Base-by-base conservation (phyloP, 345 rosid species). In the Lagerstroemia speciosa region DNA sequence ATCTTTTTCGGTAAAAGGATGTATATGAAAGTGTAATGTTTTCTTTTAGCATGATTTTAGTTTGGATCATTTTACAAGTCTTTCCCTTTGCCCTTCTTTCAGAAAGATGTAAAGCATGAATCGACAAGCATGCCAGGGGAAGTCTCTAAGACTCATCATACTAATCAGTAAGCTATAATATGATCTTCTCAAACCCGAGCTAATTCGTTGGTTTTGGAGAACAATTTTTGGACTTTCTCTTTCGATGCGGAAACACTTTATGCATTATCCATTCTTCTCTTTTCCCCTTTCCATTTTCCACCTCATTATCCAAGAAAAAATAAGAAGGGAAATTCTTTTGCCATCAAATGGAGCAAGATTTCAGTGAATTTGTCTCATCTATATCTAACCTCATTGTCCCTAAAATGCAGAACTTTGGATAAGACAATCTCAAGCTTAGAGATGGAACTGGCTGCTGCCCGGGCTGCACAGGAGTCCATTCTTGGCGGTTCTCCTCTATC, bases 371-470 rank as follows among this genome's bases (percentile, higher is more conserved):
- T 30, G 29, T 15, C 34, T 58, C 3, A 19, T 27, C 14, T 29
- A 10, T 27, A 9, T n/a, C 12, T 53, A 6, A 30, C 33, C 32
- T 58, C 2, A 12, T 15, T 58, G 34, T 3, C 0, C 0, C 63
- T 58, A 16, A 69, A 61, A 15, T 55, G 70, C 82, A 92, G 98
- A 75, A 85, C 90, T 53, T 78, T 89, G 0, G 96, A 89, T 75
- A 87, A 87, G 75, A 89, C 93, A 38, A 89, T 92, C 65, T 89
- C 96, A 3, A 79, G 74, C 74, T 81, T 89, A 71, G 98, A 92
- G 76, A 87, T 82, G 91, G 98, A 92, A 64, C 72, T 92, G 68
- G 93, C 88, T 0, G 93, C 93, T 75, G 96, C 98, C 62, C 89
- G 86, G 77, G 86, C 93, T 14, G 85, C 90, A 2, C 96, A 92